Evolutionary conservation across 139 green algal genomes (phyloP), one percentile per base, ranked within the genome.

Genomic region (Chlorella vulgaris): DNA sequence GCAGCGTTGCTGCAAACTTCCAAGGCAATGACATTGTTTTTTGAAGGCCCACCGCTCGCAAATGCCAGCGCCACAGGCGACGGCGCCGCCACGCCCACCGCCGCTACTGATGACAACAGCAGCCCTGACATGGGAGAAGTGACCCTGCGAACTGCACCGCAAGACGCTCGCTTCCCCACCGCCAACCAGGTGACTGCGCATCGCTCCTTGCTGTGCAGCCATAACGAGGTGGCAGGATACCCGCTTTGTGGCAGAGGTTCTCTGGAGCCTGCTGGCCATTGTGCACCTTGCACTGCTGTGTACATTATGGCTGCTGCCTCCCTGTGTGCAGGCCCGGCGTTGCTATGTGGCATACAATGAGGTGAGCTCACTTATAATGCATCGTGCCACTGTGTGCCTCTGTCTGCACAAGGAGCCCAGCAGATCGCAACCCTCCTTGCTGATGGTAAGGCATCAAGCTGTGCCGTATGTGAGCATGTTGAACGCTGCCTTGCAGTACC

Each of bases 331-430:
- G 70, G 63, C 70, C 21, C 70, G 70, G 31, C 70, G 70, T 31
- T 78, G 70, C 70, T 78, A 78, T 33, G 70, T 78, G 31, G 70
- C 70, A 1, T 78, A 78, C 47, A 78, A 78, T 33, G 70, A 78
- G 70, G 70, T 63, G 39, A 24, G 39, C 0, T 4, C 4, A n/a
- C n/a, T n/a, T n/a, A n/a, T n/a, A n/a, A n/a, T n/a, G n/a, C n/a
- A n/a, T n/a, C n/a, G n/a, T n/a, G n/a, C n/a, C n/a, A n/a, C n/a
- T n/a, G n/a, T n/a, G n/a, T n/a, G n/a, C n/a, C n/a, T n/a, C n/a
- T n/a, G n/a, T n/a, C n/a, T n/a, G n/a, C n/a, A n/a, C n/a, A n/a
- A n/a, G n/a, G n/a, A n/a, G n/a, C n/a, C n/a, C n/a, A n/a, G n/a
- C n/a, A n/a, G n/a, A n/a, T n/a, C n/a, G n/a, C n/a, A n/a, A n/a